These are phyloP conservation scores for Penicillium sp. DNA, from an alignment of 2,329 filamentous ascomycete genomes.

Conservation along the genomic window DNA sequence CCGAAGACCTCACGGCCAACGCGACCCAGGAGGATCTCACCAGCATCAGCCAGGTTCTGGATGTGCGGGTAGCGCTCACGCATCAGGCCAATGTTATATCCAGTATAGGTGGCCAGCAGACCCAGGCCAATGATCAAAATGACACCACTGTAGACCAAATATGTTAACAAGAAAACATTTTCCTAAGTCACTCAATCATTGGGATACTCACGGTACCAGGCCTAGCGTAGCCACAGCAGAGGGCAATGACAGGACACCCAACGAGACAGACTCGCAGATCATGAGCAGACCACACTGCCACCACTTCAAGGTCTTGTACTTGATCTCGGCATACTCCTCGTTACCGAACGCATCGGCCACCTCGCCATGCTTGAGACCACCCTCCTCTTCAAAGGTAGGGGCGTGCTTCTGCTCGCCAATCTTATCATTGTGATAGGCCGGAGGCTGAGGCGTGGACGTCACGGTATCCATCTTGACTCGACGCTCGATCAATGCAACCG, in stretches of 20 bases:
- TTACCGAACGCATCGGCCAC: constrained; percentile 29
- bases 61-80: constrained; percentile 60
- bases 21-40: constrained; percentile 61
- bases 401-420: constrained; percentile 20
- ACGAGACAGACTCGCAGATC: constrained; percentile 31
- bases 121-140: constrained; percentile 58
- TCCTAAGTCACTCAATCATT: neutral
- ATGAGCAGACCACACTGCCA: constrained; percentile 31
- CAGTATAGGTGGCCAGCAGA: constrained; percentile 59
- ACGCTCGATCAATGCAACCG: neutral
- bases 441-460: constrained; percentile 12
- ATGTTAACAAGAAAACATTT: neutral
- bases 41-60: constrained; percentile 68
- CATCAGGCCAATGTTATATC: constrained; percentile 62
- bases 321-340: constrained; percentile 29
- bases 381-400: constrained; percentile 21
- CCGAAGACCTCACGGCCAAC: constrained; percentile 66
- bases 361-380: constrained; percentile 24
- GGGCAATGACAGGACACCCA: constrained; percentile 28
- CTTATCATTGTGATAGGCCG: constrained; percentile 26
- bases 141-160: constrained; percentile 43
- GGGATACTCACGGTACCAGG: constrained; percentile 19
- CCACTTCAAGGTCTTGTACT: constrained; percentile 31
- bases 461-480: constrained; percentile 22
- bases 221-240: constrained; percentile 27